Evolutionary conservation across 2,329 filamentous ascomycete genomes (phyloP), one percentile per base, ranked within the genome.

Genomic region (Lachnellula arida): DNA sequence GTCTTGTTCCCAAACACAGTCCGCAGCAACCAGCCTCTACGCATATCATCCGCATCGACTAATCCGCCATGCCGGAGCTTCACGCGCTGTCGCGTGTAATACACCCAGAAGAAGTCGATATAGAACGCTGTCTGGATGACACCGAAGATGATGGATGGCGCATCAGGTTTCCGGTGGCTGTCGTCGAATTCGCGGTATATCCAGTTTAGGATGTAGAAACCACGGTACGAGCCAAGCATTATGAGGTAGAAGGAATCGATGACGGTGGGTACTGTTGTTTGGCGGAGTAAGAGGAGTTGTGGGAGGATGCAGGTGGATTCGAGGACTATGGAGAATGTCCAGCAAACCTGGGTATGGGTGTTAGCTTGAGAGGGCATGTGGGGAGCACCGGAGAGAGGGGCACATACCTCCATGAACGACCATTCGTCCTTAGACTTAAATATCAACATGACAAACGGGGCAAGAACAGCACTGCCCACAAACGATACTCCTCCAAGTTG

Each of bases 171-270:
- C 81, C 80, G 71, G 64, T 83, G 81, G 32, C 78, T 75, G 9
- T 78, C 76, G 65, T 88, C 84, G 22, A 83, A 73, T 56, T 78
- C 80, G 34, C 89, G 84, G 59, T 82, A 75, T 64, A 97, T 86
- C 93, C 93, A 97, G 72, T 96, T 97, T 48, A 96, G 73, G 58
- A 96, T 86, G 74, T 97, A 97, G 59, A 97, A 82, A 49, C 79
- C 89, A 55, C 93, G 89, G 75, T 97, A 97, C 12, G 87, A 87
- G 37, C 92, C 93, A 1, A 97, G 82, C 0, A 91, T 85, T 49
- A 94, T 78, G 54, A 97, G 88, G 73, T 97, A 97, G 75, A 89
- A 96, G n/a, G 90, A 96, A 71, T 96, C 90, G 74, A 97, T 92
- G 47, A 97, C 93, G 49, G 93, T 97, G 0, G 93, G 93, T 0